Base-by-base conservation (phyloP, 805 yeast species). In the Isabelozyma pseudorhagii region DNA sequence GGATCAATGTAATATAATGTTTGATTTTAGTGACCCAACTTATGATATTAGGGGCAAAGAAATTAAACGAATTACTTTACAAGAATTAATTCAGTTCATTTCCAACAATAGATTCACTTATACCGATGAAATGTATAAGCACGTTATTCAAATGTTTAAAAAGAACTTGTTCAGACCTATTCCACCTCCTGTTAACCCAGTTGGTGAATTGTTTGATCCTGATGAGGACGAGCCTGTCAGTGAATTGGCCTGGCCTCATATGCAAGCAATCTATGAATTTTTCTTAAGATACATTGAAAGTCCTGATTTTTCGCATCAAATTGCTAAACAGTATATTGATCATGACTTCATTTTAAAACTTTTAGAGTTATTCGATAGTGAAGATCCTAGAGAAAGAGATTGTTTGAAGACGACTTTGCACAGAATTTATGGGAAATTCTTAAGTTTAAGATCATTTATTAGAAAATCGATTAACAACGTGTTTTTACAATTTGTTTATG, bases 211-310 rank as follows among this genome's bases (percentile, higher is more conserved):
- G 39, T 94, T 81, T 68, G 99, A 94, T 61, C 99, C 99, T 1
- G 99, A 94, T 70, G 99, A 94, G 71, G 99, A 94, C 72, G 99
- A 94, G 69, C 98, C 98, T 3, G 96, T 94, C 38, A 83, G 84
- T 59, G 98, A 94, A 66, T 82, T 93, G 54, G 92, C 97, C 8
- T 94, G 99, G 99, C 97, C 98, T 10, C 99, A 94, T 67, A 94
- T 94, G 98, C 96, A 90, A 69, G 81, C 91, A 41, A 96, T 92
- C 31, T 94, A 94, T 72, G 98, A 94, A 68, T 90, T 94, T 61
- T 93, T 94, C 65, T 74, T 94, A 52, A 77, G 96, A 61, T 93
- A 94, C 69, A 85, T 94, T 47, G 98, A 94, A 71, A 84, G 93
- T 55, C 96, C 96, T 2, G 97, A 92, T 69, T 93, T 94, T 68